These are phyloP conservation scores for Cercospora brassicicola DNA, from an alignment of 2,329 filamentous ascomycete genomes.

Conservation along the genomic window DNA sequence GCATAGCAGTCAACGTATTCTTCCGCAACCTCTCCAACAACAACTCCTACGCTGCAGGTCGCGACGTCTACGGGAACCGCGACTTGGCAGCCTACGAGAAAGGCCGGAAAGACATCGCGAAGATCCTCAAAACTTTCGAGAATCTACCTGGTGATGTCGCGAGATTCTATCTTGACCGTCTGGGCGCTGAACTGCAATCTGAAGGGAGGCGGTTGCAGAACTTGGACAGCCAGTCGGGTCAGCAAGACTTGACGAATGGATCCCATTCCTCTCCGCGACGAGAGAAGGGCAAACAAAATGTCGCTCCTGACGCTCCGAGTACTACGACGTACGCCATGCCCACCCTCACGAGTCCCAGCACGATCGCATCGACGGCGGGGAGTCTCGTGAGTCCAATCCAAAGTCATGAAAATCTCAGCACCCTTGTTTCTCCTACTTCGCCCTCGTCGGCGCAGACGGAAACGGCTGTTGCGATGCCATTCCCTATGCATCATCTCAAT, in stretches of 20 bases:
- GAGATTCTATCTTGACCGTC: conserved; percentile 72
- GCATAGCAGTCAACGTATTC: conserved; percentile 86
- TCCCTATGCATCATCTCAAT: neutral
- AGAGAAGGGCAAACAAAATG: neutral
- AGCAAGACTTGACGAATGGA: neutral
- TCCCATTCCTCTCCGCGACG: neutral
- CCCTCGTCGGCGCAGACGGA: neutral
- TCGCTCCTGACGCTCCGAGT: neutral
- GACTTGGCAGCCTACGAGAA: conserved; percentile 84
- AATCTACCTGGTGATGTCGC: conserved; percentile 64
- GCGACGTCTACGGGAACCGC: conserved; percentile 84
- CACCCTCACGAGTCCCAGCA: neutral
- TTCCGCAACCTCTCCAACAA: conserved; percentile 62
- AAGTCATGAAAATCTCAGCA: neutral
- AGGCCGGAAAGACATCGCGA: conserved; percentile 69
- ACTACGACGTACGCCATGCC: neutral
- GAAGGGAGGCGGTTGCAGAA: conserved; percentile 25
- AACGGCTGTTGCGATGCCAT: neutral
- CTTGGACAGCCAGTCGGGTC: neutral
- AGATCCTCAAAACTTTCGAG: conserved; percentile 64
- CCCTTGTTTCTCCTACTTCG: neutral
- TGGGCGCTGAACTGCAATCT: conserved; percentile 65
- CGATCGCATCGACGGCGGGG: neutral
- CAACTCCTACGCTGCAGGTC: conserved; percentile 67
- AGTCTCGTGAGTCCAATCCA: neutral